Base-by-base conservation (phyloP, 345 rosid species). In the Lepidium sativum region DNA sequence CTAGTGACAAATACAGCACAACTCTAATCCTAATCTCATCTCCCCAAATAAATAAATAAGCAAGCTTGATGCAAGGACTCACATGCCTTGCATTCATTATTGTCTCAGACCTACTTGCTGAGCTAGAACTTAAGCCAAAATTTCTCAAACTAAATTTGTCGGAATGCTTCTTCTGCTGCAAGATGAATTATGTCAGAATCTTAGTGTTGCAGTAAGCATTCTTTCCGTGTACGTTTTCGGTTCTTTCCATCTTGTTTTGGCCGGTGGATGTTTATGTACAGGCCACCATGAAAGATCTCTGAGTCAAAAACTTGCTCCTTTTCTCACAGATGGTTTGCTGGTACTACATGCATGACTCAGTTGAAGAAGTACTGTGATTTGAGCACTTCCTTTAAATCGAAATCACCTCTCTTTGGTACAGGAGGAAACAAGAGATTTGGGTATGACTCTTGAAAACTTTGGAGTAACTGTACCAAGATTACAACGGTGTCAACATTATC, bases 311-410 rank as follows among this genome's bases (percentile, higher is more conserved):
- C 27, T 59, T 66, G 51, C 50, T 43, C 42, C 62, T 49, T 45
- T 29, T 5, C 37, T 8, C 56, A 1, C 31, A 35, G 16, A 23
- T 5, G 48, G 53, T 58, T 54, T 31, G 41, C 11, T 35, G 49
- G 38, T 42, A 13, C 13, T n/a, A 43, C 17, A 14, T 3, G 33
- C 47, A 59, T 15, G 74, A 60, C 69, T 88, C 82, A 94, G 82
- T 94, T 90, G 81, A 94, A 94, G 58, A 94, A 94, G 74, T 94
- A 94, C 2, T 83, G 91, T 59, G 97, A 94, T 49, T 77, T 60
- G 31, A 90, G 81, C 54, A 94, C 96, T 71, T 88, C 84, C 42
- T 54, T 75, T 70, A 94, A 75, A 78, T 90, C 92, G 40, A 94
- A 90, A 73, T 80, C 50, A 63, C 96, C 97, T 79, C 96, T 86